Percentiles rank a stretch among this genome's conserved stretches.
Evolutionary conservation across 2,329 filamentous ascomycete species (phyloP).

Genomic region (Taxawa tesnikishii): DNA sequence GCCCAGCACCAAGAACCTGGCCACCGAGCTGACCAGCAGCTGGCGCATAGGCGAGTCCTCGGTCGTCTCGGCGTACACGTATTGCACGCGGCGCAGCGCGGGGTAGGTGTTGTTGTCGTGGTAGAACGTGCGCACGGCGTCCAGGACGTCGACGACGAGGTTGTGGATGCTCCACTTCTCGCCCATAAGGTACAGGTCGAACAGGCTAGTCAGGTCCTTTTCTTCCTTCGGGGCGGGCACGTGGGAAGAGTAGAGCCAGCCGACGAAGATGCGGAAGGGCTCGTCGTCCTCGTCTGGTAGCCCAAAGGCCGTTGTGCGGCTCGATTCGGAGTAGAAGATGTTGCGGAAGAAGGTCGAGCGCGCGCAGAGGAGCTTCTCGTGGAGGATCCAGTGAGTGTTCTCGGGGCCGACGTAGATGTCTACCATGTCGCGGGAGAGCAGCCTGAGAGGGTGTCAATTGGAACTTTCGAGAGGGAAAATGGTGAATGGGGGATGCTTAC

Average conservation of each 20-base stretch:
- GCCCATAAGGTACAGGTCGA: constrained; percentile 42
- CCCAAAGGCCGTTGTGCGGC: constrained; percentile 27
- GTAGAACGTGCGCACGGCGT: constrained; percentile 38
- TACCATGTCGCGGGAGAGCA: constrained; percentile 41
- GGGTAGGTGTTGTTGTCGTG: constrained; percentile 40
- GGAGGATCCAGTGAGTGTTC: constrained; percentile 42
- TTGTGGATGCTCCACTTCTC: constrained; percentile 39
- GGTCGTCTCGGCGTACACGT: constrained; percentile 38
- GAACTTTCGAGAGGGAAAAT: neutral
- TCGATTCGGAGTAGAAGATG: constrained; percentile 31
- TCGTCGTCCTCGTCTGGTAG: constrained; percentile 41
- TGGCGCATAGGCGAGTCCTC: constrained; percentile 35
- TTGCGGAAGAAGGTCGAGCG: constrained; percentile 42
- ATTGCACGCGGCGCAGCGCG: constrained; percentile 39
- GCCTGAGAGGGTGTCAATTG: constrained; percentile 20
- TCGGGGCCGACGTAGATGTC: constrained; percentile 43
- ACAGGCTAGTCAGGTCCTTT: constrained; percentile 35
- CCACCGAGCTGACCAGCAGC: constrained; percentile 36
- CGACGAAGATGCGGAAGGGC: constrained; percentile 39
- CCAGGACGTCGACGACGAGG: constrained; percentile 36
- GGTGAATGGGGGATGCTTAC: constrained; percentile 15
- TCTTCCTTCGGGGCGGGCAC: constrained; percentile 37
- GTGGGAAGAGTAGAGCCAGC: constrained; percentile 39
- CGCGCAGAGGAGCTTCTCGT: constrained; percentile 44
- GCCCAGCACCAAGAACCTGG: constrained; percentile 36